Base-by-base conservation (phyloP, 768 basidiomycete species). In the Chalciporus piperatus region DNA sequence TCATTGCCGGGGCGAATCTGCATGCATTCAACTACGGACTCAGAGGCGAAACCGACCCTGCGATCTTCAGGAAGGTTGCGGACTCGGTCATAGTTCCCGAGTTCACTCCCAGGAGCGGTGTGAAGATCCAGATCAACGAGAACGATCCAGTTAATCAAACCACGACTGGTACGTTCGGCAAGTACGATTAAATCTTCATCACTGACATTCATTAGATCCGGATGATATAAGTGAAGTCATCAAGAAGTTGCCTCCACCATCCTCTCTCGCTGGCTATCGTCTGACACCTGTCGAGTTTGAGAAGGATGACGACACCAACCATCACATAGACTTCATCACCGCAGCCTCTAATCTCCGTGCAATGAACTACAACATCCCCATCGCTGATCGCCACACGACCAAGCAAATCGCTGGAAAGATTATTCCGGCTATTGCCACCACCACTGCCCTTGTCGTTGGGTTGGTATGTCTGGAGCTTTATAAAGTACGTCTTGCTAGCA, bases 361-460 rank as follows among this genome's bases (percentile, higher is more conserved):
- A 6, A 80, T 84, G 74, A 98, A 98, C 73, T 99, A 99, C 72
- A 86, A 75, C 52, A 98, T 99, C 63, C 78, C 80, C 44, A 73
- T 79, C 17, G 92, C 95, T 13, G 92, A 95, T 70, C 81, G 85
- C 47, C 95, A 98, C 73, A 80, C 85, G 46, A 98, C 97, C 38
- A 98, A 98, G 76, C 90, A 94, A 70, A 96, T 98, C 63, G 95
- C 95, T 13, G 96, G 97, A 44, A 98, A 98, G 78, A 98, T 98
- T 66, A 98, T 99, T 57, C 97, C 97, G 51, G 97, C 97, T 19
- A 98, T 98, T 64, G 96, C 95, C n/a, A 98, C 96, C 6, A 98
- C 96, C 4, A 98, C 97, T 1, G 87, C 94, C 16, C 81, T 98
- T 45, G 90, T 97, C 43, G 92, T 92, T n/a, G 96, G 96, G 17